phyloP scores from a whole-genome alignment of 805 yeast genomes.

The Cyberlindnera maritima region DNA sequence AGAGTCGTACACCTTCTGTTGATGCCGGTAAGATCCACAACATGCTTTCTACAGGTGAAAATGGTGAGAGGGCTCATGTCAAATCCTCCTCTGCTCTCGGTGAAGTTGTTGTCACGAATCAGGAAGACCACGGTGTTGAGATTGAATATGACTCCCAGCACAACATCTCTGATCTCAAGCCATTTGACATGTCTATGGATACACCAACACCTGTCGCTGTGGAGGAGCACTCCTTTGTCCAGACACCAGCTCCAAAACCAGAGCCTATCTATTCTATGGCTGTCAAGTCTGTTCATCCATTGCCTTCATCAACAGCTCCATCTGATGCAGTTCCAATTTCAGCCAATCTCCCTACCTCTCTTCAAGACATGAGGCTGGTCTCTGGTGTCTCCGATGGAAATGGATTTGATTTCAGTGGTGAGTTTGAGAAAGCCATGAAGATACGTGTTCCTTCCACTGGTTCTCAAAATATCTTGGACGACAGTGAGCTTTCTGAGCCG shows the following conservation, averaged over 20 bases:
- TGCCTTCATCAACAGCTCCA: neutral
- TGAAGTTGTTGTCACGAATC: constrained; percentile 19
- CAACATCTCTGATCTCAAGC: constrained; percentile 6
- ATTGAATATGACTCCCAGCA: constrained; percentile 20
- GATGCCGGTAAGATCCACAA: constrained; percentile 17
- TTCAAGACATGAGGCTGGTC: constrained; percentile 7
- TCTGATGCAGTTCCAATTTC: neutral
- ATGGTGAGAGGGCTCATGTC: constrained; percentile 16
- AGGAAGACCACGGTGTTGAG: constrained; percentile 23
- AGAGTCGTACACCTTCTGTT: constrained; percentile 13
- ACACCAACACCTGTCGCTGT: neutral
- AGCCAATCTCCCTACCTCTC: neutral
- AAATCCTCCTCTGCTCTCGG: constrained; percentile 18
- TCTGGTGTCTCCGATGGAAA: constrained; percentile 18
- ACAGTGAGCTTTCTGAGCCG: constrained; percentile 13
- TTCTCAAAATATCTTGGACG: constrained; percentile 5
- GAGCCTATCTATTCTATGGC: constrained; percentile 1
- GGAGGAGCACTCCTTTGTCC: neutral
- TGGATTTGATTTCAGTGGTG: constrained; percentile 20
- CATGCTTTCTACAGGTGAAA: constrained; percentile 13
- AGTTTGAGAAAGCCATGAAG: constrained; percentile 20
- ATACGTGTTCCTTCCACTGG: constrained; percentile 1
- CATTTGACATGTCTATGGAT: neutral
- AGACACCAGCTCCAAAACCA: neutral
- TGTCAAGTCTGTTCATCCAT: constrained; percentile 3